These are phyloP conservation scores for Thelonectria discophora DNA, from an alignment of 2,329 filamentous ascomycete species.

Conservation along the genomic window DNA sequence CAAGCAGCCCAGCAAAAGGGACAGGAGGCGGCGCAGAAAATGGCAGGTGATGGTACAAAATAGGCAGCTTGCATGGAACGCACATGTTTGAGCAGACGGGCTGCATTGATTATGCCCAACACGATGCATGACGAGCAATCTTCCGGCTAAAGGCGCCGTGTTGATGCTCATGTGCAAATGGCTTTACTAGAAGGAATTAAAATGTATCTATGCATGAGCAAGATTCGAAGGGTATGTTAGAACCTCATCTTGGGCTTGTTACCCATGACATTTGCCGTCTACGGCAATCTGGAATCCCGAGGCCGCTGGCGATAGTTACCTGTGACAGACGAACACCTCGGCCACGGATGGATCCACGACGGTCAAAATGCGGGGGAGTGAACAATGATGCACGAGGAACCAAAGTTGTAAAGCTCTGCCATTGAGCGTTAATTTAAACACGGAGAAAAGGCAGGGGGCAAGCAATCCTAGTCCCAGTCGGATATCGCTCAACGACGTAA, in stretches of 20 bases:
- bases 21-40: slow-evolving; percentile 20
- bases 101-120: slow-evolving; percentile 12
- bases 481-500: not conserved
- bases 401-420: not conserved
- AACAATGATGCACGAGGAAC: slow-evolving; percentile 10
- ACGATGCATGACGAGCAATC: slow-evolving; percentile 16
- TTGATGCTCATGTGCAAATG: too few relatives aligned
- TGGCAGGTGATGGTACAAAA: slow-evolving; percentile 1
- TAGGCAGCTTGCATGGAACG: slow-evolving; percentile 1
- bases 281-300: too few relatives aligned
- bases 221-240: too few relatives aligned
- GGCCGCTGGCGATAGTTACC: too few relatives aligned
- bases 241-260: not conserved
- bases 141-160: not conserved
- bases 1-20: slow-evolving; percentile 43
- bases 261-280: not conserved
- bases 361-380: slow-evolving; percentile 18
- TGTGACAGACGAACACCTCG: slow-evolving; percentile 9
- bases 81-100: not conserved
- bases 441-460: slow-evolving; percentile 11
- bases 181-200: too few relatives aligned
- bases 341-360: not conserved
- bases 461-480: not conserved
- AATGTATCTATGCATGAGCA: too few relatives aligned
- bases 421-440: slow-evolving; percentile 12